Evolutionary conservation across 257 asterid genomes (phyloP).

Genomic region (Salvia rosmarinus): DNA sequence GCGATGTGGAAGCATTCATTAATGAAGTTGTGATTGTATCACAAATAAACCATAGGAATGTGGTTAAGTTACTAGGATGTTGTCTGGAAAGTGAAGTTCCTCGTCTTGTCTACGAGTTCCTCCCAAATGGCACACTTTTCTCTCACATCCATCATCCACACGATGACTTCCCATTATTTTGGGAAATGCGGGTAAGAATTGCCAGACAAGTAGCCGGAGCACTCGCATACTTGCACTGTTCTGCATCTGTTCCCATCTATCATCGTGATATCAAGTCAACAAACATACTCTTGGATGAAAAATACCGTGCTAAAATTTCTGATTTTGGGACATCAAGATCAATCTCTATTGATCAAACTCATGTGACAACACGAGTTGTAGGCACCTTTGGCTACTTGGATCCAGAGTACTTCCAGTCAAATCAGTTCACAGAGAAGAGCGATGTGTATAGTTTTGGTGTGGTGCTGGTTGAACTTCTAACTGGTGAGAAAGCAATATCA

Average conservation of each 20-base stretch:
- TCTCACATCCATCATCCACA: slow-evolving; percentile 42
- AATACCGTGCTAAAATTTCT: slow-evolving; percentile 38
- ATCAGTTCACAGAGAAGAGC: slow-evolving; percentile 50
- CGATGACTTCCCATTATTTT: slow-evolving; percentile 38
- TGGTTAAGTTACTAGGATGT: slow-evolving; percentile 39
- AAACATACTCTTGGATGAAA: slow-evolving; percentile 46
- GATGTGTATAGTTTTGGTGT: slow-evolving; percentile 52
- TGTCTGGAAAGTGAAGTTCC: slow-evolving; percentile 48
- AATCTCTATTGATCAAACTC: slow-evolving; percentile 41
- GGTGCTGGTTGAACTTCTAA: slow-evolving; percentile 51
- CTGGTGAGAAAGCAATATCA: slow-evolving; percentile 47
- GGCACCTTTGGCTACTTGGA: slow-evolving; percentile 57
- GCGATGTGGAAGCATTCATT: slow-evolving; percentile 29
- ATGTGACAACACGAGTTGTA: slow-evolving; percentile 39
- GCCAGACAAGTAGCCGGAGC: slow-evolving; percentile 46
- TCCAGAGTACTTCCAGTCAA: slow-evolving; percentile 52
- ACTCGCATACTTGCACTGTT: slow-evolving; percentile 45
- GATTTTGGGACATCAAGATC: slow-evolving; percentile 47
- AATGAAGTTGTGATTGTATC: slow-evolving; percentile 39
- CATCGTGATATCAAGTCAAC: slow-evolving; percentile 48
- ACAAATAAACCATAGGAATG: slow-evolving; percentile 37
- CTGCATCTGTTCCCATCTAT: slow-evolving; percentile 46
- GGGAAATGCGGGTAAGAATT: slow-evolving; percentile 44
- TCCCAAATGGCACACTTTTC: slow-evolving; percentile 45
- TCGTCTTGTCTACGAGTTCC: slow-evolving; percentile 42